A percentile compares a stretch with the other conserved stretches of the same genome.
Evolutionary conservation across 176 grass and related monocot genomes (phyloP).

Genomic region (Zizania latifolia): DNA sequence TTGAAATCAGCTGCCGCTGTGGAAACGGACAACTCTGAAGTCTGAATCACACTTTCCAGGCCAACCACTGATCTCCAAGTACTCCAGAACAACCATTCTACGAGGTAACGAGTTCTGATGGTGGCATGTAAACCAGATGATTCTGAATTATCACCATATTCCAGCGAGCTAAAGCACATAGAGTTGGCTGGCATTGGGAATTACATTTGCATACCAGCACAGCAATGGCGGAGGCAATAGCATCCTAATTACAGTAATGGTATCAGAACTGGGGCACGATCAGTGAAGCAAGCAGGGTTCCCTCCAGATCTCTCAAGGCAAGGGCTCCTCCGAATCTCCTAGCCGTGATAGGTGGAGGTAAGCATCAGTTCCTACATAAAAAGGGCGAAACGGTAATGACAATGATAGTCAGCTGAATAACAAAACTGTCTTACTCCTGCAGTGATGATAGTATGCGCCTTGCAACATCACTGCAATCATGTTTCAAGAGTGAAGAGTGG

Average conservation of each 20-base stretch:
- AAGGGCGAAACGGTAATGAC: background rate
- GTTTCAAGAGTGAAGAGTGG: background rate
- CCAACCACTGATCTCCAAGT: background rate
- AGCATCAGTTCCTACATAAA: constrained; percentile 78
- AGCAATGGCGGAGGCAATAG: constrained; percentile 8
- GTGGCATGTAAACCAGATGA: background rate
- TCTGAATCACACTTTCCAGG: background rate
- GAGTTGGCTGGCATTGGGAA: constrained; percentile 30
- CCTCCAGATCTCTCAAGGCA: constrained; percentile 42
- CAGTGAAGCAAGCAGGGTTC: constrained; percentile 15
- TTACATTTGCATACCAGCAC: constrained; percentile 38
- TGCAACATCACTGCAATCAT: background rate
- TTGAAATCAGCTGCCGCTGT: background rate
- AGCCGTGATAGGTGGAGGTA: constrained; percentile 91
- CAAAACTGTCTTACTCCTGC: background rate
- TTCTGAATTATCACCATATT: background rate
- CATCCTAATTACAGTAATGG: constrained; percentile 33
- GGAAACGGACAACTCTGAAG: background rate
- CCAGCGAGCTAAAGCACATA: constrained; percentile 13
- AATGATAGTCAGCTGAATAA: background rate
- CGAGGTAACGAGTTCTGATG: background rate
- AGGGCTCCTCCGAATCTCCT: constrained; percentile 89
- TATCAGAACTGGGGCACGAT: background rate
- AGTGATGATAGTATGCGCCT: background rate
- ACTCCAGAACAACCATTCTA: background rate